phyloP scores from a whole-genome alignment of 78 protist species.

The Dictyostelium purpureum region DNA sequence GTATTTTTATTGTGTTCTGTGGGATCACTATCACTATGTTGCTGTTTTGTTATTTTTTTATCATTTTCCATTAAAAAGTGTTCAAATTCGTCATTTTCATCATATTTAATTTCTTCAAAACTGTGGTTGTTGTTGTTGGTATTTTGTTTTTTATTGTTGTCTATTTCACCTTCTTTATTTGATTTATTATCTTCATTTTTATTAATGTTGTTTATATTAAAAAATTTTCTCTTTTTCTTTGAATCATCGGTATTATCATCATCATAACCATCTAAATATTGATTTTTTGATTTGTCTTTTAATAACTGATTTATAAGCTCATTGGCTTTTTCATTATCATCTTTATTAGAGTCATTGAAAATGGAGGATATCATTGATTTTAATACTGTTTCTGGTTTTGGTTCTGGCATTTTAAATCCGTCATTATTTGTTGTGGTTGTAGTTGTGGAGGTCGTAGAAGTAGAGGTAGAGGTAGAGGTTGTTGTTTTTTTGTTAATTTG shows the following conservation, averaged over 20 bases:
- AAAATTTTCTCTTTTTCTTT: not conserved
- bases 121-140: not conserved
- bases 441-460: not conserved
- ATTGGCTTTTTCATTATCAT: constrained; percentile 1
- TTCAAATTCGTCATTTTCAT: constrained; percentile 1
- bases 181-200: not conserved
- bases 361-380: not conserved
- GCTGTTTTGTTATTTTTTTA: not conserved
- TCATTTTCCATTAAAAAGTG: not conserved
- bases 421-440: not conserved
- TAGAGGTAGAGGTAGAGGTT: not conserved
- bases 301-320: not conserved
- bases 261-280: not conserved
- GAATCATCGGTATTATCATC: not conserved
- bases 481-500: no score
- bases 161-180: not conserved
- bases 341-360: not conserved
- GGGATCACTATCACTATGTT: no score
- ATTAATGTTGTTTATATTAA: not conserved
- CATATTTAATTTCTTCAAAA: not conserved
- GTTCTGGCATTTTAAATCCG: not conserved
- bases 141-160: not conserved
- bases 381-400: not conserved
- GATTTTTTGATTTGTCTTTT: not conserved
- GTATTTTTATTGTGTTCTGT: no score